These are phyloP conservation scores for Coemansia sp. DNA, from an alignment of 192 early-diverging fungal genomes.

Conservation along the genomic window DNA sequence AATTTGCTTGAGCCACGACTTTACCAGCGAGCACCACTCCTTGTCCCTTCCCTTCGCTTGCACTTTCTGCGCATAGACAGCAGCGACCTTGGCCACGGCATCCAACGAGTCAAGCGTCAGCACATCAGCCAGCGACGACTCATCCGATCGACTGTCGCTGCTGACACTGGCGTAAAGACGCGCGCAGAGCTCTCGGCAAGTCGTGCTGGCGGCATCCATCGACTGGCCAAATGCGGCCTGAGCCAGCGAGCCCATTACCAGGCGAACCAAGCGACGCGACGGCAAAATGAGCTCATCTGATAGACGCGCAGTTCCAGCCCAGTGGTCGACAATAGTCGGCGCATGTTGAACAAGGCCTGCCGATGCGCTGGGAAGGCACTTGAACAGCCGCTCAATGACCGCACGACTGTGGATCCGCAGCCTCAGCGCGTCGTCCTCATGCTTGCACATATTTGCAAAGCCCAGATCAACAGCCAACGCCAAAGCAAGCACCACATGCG, in stretches of 20 bases:
- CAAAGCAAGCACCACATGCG: slow-evolving; percentile 25
- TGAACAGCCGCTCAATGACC: slow-evolving; percentile 24
- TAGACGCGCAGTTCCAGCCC: slow-evolving; percentile 7
- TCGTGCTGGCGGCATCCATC: slow-evolving; percentile 11
- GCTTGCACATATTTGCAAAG: slow-evolving; percentile 9
- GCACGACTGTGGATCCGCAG: slow-evolving; percentile 17
- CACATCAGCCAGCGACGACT: not conserved
- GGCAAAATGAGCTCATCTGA: slow-evolving; percentile 11
- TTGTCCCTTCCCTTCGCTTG: not conserved
- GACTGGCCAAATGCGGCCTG: slow-evolving; percentile 25
- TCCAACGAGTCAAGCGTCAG: slow-evolving; percentile 25
- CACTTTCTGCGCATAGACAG: slow-evolving; percentile 14
- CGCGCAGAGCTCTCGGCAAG: slow-evolving; percentile 30
- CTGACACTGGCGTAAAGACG: slow-evolving; percentile 13
- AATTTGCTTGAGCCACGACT: slow-evolving; percentile 17
- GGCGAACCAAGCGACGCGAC: slow-evolving; percentile 18
- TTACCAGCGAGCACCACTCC: slow-evolving; percentile 25
- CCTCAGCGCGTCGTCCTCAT: not conserved
- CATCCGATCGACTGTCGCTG: not conserved
- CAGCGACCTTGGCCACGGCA: slow-evolving; percentile 18
- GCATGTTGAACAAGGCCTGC: slow-evolving; percentile 10
- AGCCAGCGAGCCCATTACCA: slow-evolving; percentile 14
- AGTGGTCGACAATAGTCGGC: slow-evolving; percentile 16
- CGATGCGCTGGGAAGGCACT: slow-evolving; percentile 4
- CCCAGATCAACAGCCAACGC: slow-evolving; percentile 28